Conservation (phyloP, 495 filamentous ascomycete species). For the Hyaloscypha hepaticicola region DNA sequence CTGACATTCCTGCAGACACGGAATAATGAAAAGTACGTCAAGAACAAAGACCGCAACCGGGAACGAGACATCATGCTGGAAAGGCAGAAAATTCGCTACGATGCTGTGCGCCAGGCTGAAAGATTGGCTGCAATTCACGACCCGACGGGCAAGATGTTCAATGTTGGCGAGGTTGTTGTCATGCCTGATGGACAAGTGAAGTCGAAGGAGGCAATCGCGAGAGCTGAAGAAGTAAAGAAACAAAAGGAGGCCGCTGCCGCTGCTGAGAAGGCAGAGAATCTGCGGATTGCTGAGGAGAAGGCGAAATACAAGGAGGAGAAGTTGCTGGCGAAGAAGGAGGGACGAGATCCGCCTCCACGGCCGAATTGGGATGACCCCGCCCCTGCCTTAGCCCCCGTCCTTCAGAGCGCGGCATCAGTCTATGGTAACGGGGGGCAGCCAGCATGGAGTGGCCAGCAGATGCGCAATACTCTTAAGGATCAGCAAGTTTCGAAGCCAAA, state of each 20-base stretch:
- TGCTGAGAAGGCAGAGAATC: background rate
- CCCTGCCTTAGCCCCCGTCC: background rate
- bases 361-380: conserved; percentile 17
- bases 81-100: conserved; percentile 32
- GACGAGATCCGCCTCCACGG: conserved; percentile 16
- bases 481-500: conserved; percentile 2
- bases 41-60: conserved; percentile 39
- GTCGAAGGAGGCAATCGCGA: conserved; percentile 23
- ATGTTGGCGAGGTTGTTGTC: conserved; percentile 35
- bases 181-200: conserved; percentile 37
- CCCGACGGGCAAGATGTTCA: conserved; percentile 36
- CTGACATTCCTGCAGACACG: conserved; percentile 26
- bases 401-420: background rate
- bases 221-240: conserved; percentile 21
- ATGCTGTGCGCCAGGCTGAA: conserved; percentile 36
- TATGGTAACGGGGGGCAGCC: conserved; percentile 23
- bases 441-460: background rate
- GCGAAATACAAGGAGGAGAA: background rate
- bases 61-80: conserved; percentile 34
- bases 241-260: background rate
- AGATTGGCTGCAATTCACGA: conserved; percentile 36
- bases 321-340: conserved; percentile 25
- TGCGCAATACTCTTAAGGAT: background rate
- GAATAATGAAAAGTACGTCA: conserved; percentile 40
- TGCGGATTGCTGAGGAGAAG: background rate